These are phyloP conservation scores for Ogataea methanolica DNA, from an alignment of 805 yeast genomes.

Conservation along the genomic window DNA sequence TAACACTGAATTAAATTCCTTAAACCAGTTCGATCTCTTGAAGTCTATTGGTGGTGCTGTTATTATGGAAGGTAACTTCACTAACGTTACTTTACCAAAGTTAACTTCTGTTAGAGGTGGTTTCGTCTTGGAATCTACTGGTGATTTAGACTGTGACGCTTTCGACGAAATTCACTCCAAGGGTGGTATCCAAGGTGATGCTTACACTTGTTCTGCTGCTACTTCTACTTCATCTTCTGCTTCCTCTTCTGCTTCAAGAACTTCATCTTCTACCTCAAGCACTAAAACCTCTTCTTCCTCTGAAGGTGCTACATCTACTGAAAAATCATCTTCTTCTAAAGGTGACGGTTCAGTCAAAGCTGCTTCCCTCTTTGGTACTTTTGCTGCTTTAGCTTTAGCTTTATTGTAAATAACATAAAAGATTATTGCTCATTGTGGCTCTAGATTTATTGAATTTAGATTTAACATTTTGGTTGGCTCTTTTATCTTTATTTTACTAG, in stretches of 20 bases:
- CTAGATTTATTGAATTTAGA: not conserved
- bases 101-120: constrained; percentile 88
- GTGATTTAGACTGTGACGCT: constrained; percentile 76
- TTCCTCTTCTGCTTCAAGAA: constrained; percentile 21
- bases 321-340: constrained; percentile 30
- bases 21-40: constrained; percentile 73
- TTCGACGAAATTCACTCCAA: constrained; percentile 67
- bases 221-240: constrained; percentile 38
- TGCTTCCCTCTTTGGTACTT: constrained; percentile 42
- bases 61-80: constrained; percentile 71
- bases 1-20: constrained; percentile 64
- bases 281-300: constrained; percentile 31
- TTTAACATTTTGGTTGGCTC: not conserved
- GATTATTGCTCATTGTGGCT: not conserved
- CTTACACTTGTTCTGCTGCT: constrained; percentile 73
- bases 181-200: constrained; percentile 83
- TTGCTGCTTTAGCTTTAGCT: constrained; percentile 48
- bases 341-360: constrained; percentile 26
- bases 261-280: constrained; percentile 20
- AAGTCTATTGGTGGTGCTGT: constrained; percentile 86
- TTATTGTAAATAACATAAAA: constrained; percentile 36
- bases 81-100: constrained; percentile 69
- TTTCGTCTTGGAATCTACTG: constrained; percentile 69
- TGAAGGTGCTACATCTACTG: constrained; percentile 31
- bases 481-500: not conserved